Evolutionary conservation across 1,284 basidiomycete species (phyloP), one percentile per base, ranked within the genome.

Genomic region (Cutaneotrichosporon cyanovorans): DNA sequence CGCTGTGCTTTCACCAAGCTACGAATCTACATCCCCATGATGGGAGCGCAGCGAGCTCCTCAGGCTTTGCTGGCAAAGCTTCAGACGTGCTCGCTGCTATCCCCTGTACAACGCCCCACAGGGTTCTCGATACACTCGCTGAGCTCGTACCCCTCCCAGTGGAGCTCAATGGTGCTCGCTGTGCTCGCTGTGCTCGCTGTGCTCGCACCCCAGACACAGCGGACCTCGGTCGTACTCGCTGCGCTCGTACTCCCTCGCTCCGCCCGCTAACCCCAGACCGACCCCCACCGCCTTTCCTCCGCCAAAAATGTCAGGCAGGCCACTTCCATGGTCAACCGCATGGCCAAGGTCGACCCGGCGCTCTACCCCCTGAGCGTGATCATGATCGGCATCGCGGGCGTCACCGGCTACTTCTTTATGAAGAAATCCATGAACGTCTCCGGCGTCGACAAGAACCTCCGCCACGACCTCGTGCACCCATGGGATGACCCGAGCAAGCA

Each of bases 341-440:
- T 69, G 51, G 71, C 69, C 37, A 66, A 68, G 53, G 60, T 66
- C 25, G 71, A 73, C 53, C 71, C 71, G 2, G 66, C 68, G 6
- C 61, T 73, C 18, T 73, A 71, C 62, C 71, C 71, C 6, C 50
- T 73, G 34, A 46, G 57, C 41, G 45, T 66, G 43, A 60, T 71
- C 59, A 59, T 73, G 44, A 59, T 59, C 40, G 63, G 61, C 47
- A 60, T 61, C 31, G 52, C 66, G 37, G 63, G 57, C 37, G 61
- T 61, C 20, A 68, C 68, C 11, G 69, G 71, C 20, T 73, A 71
- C 60, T 68, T 71, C 56, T 60, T 50, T 48, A 65, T 62, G 56
- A 48, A 56, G 42, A 72, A 72, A 58, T 50, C 61, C 46, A 61
- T 14, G 59, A 59, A 43, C 53, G 25, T 28, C 25, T 28, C 60